These are phyloP conservation scores for Papiliotrema nemorosa DNA, from an alignment of 1,284 basidiomycete genomes.

Conservation along the genomic window DNA sequence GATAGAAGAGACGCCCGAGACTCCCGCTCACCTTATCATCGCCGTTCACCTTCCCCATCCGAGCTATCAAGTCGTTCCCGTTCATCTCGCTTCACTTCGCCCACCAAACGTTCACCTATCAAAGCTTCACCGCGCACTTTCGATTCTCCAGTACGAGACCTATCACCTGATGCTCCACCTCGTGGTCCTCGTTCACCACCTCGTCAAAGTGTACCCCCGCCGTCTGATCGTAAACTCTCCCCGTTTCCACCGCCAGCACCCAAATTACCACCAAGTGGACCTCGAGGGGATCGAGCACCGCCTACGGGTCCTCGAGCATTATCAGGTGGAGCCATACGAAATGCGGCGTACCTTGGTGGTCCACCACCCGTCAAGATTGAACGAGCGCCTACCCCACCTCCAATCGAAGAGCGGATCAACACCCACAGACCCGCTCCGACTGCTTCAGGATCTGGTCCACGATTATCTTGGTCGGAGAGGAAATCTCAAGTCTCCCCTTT, in stretches of 20 bases:
- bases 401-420: too few relatives aligned
- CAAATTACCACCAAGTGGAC: neutral
- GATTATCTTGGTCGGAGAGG: too few relatives aligned
- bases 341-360: too few relatives aligned
- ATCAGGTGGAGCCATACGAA: neutral
- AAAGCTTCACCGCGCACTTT: neutral
- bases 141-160: neutral
- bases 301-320: neutral
- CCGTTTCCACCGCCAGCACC: neutral
- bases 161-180: neutral
- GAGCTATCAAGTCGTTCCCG: conserved; percentile 8
- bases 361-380: too few relatives aligned
- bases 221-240: neutral
- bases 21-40: neutral
- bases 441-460: too few relatives aligned
- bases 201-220: neutral
- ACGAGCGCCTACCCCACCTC: too few relatives aligned
- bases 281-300: neutral
- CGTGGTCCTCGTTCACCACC: neutral
- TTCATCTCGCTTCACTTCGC: conserved; percentile 13
- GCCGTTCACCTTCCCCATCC: neutral
- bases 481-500: too few relatives aligned
- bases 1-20: neutral
- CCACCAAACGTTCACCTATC: conserved; percentile 7
- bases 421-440: too few relatives aligned